A percentile compares a stretch with the other conserved stretches of the same genome.
These are phyloP conservation scores for Nakazawaea wyomingensis DNA, from an alignment of 805 yeast genomes.

Conservation along the genomic window DNA sequence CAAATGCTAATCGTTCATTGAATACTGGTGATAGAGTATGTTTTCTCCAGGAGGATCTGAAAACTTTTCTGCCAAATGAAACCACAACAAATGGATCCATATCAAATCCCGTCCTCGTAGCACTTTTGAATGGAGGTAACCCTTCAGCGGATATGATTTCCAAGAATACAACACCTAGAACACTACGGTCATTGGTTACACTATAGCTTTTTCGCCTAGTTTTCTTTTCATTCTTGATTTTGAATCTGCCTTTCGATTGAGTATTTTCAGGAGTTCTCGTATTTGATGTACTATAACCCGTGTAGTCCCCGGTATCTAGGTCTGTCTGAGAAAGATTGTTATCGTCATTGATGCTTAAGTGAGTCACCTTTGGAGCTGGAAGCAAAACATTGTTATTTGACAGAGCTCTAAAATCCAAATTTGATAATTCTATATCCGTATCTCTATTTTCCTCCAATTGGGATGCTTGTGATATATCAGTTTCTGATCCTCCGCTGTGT, in stretches of 20 bases:
- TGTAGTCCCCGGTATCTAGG: not conserved
- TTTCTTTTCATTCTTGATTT: constrained; percentile 21
- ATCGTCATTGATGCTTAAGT: not conserved
- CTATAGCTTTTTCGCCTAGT: constrained; percentile 30
- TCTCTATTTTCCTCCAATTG: constrained; percentile 10
- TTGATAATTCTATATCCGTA: not conserved
- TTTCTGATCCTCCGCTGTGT: constrained; percentile 10
- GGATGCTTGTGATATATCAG: constrained; percentile 15
- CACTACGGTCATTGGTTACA: constrained; percentile 30
- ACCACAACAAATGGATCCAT: constrained; percentile 96
- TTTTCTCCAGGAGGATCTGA: constrained; percentile 76
- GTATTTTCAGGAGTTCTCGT: not conserved
- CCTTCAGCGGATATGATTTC: constrained; percentile 72
- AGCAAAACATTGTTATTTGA: not conserved
- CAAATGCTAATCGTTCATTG: constrained; percentile 77
- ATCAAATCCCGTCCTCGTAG: constrained; percentile 75
- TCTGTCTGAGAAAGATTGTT: not conserved
- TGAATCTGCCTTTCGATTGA: constrained; percentile 29
- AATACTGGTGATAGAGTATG: constrained; percentile 81
- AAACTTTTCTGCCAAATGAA: constrained; percentile 84
- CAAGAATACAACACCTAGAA: constrained; percentile 68
- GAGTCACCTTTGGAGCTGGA: not conserved
- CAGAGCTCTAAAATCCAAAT: not conserved
- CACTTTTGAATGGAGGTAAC: constrained; percentile 70
- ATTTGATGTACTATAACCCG: not conserved